These are phyloP conservation scores for Botrytis tulipae DNA, from an alignment of 2,329 filamentous ascomycete genomes.

Conservation along the genomic window DNA sequence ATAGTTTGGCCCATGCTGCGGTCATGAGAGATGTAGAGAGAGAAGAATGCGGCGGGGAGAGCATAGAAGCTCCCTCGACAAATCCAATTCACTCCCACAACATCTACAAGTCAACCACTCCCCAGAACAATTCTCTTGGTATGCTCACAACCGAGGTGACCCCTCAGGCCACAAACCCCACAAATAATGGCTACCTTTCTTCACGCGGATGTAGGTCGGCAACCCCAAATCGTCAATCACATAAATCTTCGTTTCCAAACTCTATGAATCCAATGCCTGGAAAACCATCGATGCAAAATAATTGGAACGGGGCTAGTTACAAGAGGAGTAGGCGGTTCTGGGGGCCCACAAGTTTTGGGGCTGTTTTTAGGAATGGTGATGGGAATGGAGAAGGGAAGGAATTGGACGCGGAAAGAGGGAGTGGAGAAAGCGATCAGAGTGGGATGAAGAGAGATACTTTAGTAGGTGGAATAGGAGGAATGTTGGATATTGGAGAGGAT, in stretches of 20 bases:
- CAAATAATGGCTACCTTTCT: neutral
- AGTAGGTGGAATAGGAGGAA: slow-evolving; percentile 22
- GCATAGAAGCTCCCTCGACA: slow-evolving; percentile 9
- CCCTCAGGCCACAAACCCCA: neutral
- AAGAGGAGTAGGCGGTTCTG: slow-evolving; percentile 31
- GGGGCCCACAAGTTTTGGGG: slow-evolving; percentile 36
- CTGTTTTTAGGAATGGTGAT: slow-evolving; percentile 31
- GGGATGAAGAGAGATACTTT: neutral
- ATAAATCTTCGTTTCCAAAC: neutral
- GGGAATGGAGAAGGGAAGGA: neutral
- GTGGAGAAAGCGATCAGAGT: neutral
- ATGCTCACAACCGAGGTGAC: too few species aligned
- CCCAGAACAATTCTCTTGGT: neutral
- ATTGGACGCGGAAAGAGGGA: too few species aligned
- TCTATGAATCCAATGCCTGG: neutral
- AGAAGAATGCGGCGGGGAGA: neutral
- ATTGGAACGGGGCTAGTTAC: slow-evolving; percentile 29
- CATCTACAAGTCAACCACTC: neutral
- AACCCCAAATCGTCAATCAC: neutral
- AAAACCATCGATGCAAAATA: neutral
- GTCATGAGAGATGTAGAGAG: neutral
- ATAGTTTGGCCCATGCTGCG: neutral
- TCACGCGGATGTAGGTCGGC: neutral
- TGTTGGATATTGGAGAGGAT: slow-evolving; percentile 34
- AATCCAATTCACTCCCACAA: neutral